Evolutionary conservation across 495 filamentous ascomycete genomes (phyloP), one percentile per base, ranked within the genome.

Genomic region (Talaromyces ruber): DNA sequence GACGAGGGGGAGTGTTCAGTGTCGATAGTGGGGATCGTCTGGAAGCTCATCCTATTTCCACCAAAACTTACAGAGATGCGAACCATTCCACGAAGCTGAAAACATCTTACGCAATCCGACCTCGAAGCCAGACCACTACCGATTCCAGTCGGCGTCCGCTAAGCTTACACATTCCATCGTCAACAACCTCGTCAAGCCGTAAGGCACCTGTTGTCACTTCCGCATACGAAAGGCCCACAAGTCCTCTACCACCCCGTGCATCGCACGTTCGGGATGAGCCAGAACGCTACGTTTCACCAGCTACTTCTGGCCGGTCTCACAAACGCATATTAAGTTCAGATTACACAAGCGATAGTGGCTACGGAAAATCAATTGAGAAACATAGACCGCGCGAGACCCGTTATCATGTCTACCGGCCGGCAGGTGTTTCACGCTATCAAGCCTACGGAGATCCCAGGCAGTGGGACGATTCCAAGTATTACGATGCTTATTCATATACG

Each of bases 401-500:
- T 1, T 70, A 76, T 59, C 74, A 61, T 4, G 65, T 51, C 6
- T 65, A 74, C 52, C 65, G 68, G 37, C 63, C 67, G 18, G 62
- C 65, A 32, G 64, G 60, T 7, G 64, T 61, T 2, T 67, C 66
- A 61, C 71, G 69, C 28, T 70, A 76, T 52, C 71, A 70, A 26
- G 64, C 70, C 2, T 70, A 69, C 16, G 69, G 68, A 24, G 70
- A 70, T 6, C 63, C 71, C 55, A 68, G 72, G 51, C 78, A 82
- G 37, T 73, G 81, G 12, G 84, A 87, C 56, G 86, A 86, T 67
- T 82, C 85, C 58, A 85, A 87, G 43, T 79, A 86, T 45, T 74
- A 74, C 52, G 70, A 78, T 66, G 84, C 84, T 1, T 91, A 86
- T 67, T 87, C 88, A 54, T 91, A 91, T 64, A 91, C 88, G 4